Base-by-base conservation (phyloP, 345 rosid genomes). In the Rhizophora mangle region DNA sequence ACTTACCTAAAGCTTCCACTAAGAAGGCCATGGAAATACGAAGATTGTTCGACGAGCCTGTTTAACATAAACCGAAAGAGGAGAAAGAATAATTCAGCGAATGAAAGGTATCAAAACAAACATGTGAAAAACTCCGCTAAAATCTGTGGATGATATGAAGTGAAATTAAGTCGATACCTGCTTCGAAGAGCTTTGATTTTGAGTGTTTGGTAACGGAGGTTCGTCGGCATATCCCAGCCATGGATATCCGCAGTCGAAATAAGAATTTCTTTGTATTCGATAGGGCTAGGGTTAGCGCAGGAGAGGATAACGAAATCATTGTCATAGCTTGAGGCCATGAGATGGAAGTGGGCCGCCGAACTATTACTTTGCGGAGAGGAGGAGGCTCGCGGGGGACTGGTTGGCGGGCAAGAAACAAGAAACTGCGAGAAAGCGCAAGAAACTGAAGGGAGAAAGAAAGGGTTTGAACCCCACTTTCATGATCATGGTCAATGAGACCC, bases 1-100 rank as follows among this genome's bases (percentile, higher is more conserved):
- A 27, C 54, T 75, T 54, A 86, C 96, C 92, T 82, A 73, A 90
- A 90, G 82, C 86, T 83, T 72, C 93, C 90, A 22, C 83, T 34
- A 37, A 90, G 83, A 52, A 90, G 86, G 53, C 84, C 88, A 56
- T 67, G 83, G 71, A 90, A 88, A 74, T 85, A 90, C 0, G 92
- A 81, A 26, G 92, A 90, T 47, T 77, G 79, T 63, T 84, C 77
- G 39, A 77, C 60, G 60, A 90, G 88, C 74, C 93, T 90, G 76
- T 49, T 32, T n/a, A 6, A 67, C 7, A 9, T 6, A n/a, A 58
- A 32, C 13, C 53, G 52, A 21, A 8, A 31, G 63, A 65, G 18
- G 15, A 19, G 26, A 10, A 46, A 65, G 19, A 4, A 21, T 5
- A 4, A 21, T 5, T 6, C 29, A 26, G 16, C 34, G 29, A 60